Evolutionary conservation across 768 basidiomycete genomes (phyloP), one percentile per base, ranked within the genome.

Genomic region (Hebeloma cylindrosporum): DNA sequence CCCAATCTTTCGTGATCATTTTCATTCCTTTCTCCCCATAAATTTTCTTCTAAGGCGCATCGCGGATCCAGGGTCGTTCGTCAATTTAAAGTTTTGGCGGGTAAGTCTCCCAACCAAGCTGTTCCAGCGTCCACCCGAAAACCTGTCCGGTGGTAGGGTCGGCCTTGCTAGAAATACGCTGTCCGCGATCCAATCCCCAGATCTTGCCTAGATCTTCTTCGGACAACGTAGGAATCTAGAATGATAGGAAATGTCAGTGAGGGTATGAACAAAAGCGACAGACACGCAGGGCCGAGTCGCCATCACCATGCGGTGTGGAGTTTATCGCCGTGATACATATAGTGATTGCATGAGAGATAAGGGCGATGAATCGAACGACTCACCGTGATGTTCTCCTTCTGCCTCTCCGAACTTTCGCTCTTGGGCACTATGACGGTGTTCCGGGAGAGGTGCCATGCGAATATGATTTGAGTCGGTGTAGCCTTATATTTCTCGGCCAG

Each of bases 391-490:
- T 80, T 80, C 45, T 73, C 70, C 54, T 68, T 72, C 60, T 81
- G 78, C 34, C 73, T 64, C 16, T 68, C 68, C 14, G 57, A 55
- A 46, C 78, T 67, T 14, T 62, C 60, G 43, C 75, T 78, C 63
- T 75, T 77, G 2, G 79, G 76, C 2, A 79, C 62, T 4, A 70
- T 65, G 14, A 67, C 57, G 4, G 68, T 69, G 0, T 72, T 70
- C 18, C 77, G 61, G 13, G 70, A 65, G 28, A 78, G 35, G 51
- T 78, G 73, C 79, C 79, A 82, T 0, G 73, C 71, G 6, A 81
- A 59, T 20, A 71, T 69, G 26, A 82, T 60, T 56, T 79, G 77
- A 4, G 67, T 73, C 1, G 76, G 63, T 0, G 68, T 60, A 3
- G 65, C 74, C 3, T 64, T 65, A 56, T 79, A 72, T 47, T 78